These are phyloP conservation scores for Eucalyptus regnans DNA, from an alignment of 345 rosid genomes.

Conservation along the genomic window DNA sequence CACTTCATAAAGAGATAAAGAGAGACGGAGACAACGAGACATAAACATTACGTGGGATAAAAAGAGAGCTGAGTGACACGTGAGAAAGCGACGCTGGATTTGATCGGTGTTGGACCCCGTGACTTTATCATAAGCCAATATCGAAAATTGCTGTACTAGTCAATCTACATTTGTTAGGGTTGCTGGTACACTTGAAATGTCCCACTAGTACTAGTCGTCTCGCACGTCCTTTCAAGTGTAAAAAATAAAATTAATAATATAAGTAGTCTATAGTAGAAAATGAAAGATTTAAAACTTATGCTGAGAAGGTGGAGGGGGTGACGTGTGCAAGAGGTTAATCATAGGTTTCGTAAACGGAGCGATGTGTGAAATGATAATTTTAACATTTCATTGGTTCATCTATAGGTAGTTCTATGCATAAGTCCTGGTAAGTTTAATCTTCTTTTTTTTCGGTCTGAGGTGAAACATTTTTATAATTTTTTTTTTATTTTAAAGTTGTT, in stretches of 20 bases:
- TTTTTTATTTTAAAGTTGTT: background rate
- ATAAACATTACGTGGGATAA: background rate
- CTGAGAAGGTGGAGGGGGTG: background rate
- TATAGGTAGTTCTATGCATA: background rate
- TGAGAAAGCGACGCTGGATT: background rate
- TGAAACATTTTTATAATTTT: background rate
- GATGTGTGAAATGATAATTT: background rate
- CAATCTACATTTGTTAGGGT: background rate
- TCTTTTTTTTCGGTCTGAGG: rapidly evolving
- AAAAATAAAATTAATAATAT: background rate
- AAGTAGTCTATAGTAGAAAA: background rate
- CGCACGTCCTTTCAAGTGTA: background rate
- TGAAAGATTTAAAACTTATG: background rate
- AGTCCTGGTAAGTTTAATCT: background rate
- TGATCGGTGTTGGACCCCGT: background rate
- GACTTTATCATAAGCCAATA: background rate
- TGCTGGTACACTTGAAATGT: background rate
- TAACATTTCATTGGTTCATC: background rate
- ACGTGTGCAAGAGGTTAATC: background rate
- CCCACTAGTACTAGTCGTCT: background rate
- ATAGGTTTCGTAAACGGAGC: background rate
- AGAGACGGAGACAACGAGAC: background rate
- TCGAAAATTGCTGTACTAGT: background rate
- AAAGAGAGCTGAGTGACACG: background rate
- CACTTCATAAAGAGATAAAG: background rate